Evolutionary conservation across 1,139 yeast species (phyloP), one percentile per base, ranked within the genome.

Genomic region (Debaryomyces subglobosus): DNA sequence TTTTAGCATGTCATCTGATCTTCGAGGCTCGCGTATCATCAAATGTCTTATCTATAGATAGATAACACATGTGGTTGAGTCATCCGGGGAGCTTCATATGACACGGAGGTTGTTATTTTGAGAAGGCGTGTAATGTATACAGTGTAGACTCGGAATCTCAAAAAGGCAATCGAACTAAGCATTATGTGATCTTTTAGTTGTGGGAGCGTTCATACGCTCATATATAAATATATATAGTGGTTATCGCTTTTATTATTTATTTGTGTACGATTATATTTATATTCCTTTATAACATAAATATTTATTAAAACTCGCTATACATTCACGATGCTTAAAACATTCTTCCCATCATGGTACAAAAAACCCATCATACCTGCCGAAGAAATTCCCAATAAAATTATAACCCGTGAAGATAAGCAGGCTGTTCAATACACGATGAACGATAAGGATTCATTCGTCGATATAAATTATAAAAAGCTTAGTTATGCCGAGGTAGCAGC

Each of bases 401-500:
- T 43, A 7, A 29, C 39, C 29, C 32, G 23, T 36, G 62, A 65
- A 44, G 59, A 62, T 36, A 42, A 53, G 49, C 62, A 58, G 49
- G 49, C 71, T 53, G 58, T 72, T 51, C 65, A 67, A 47, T 65
- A 75, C 35, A 66, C 74, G 18, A 72, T 75, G 78, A 65, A 61
- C 36, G 62, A 63, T 41, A 63, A 56, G 38, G 72, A 67, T 40
- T 72, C 68, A 41, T 71, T 74, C 49, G 68, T 75, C 33, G 76
- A 71, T 42, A 72, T 76, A 47, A 65, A 67, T 48, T 62, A 59
- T 51, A 64, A 67, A 46, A 68, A 68, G 49, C 65, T 75, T 56
- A 68, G 76, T 24, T 76, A 75, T 50, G 80, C 81, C 13, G 79
- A 76, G 53, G 80, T 68, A 32, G 79, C 80, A 12, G 59, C 65